A percentile compares a stretch with the other conserved stretches of the same genome.
These are phyloP conservation scores for Cladosporium sp. DNA, from an alignment of 2,329 filamentous ascomycete genomes.

Conservation along the genomic window DNA sequence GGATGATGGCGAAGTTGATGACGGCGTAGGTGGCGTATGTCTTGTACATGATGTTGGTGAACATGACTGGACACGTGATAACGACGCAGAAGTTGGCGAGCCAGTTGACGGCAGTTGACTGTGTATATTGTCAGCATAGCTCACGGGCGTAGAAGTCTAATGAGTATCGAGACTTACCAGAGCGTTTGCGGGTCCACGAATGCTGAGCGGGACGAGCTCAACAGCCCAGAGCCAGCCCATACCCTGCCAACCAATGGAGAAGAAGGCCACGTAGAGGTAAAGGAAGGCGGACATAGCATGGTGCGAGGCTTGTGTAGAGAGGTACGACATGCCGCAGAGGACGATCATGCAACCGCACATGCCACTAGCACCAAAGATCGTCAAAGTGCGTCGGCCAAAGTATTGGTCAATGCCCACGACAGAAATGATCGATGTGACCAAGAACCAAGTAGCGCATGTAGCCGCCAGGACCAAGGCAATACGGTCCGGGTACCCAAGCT, in stretches of 20 bases:
- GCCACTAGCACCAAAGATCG: conserved; percentile 62
- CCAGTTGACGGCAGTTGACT: conserved; percentile 19
- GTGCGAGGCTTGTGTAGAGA: conserved; percentile 14
- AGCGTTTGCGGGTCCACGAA: conserved; percentile 32
- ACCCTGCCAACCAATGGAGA: conserved; percentile 32
- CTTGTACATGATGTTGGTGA: conserved; percentile 22
- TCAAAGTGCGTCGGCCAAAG: conserved; percentile 60
- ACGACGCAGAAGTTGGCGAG: conserved; percentile 23
- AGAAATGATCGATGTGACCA: conserved; percentile 35
- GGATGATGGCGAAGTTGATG: conserved; percentile 42
- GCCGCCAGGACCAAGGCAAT: conserved; percentile 29
- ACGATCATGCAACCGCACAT: conserved; percentile 33
- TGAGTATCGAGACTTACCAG: background rate
- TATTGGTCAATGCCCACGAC: conserved; percentile 49
- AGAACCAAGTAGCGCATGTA: conserved; percentile 32
- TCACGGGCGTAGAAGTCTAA: background rate
- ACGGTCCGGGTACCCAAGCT: conserved; percentile 26
- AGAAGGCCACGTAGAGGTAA: conserved; percentile 35
- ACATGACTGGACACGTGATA: conserved; percentile 22
- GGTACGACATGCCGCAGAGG: conserved; percentile 25
- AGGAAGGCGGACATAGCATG: conserved; percentile 34
- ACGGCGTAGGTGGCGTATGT: conserved; percentile 20
- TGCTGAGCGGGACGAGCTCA: conserved; percentile 40
- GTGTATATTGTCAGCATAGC: background rate
- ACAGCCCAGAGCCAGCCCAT: conserved; percentile 29